Percentiles rank a stretch among this genome's conserved stretches.
Evolutionary conservation across 257 asterid genomes (phyloP).

Genomic region (Rubia yunnanensis): DNA sequence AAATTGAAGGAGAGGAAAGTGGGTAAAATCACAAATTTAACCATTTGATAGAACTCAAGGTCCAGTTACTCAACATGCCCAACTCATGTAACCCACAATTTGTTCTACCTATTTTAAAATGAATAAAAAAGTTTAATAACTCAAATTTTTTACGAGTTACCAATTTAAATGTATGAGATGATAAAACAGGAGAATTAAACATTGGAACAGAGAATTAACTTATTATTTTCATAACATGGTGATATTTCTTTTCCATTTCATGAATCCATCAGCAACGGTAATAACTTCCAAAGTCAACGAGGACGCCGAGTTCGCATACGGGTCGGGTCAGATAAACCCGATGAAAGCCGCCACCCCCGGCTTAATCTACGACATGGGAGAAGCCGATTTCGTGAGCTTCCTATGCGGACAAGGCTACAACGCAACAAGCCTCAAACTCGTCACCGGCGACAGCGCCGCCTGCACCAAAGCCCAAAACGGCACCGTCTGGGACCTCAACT

Average conservation of each 20-base stretch:
- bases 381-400: slow-evolving; percentile 42
- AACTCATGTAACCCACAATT: no score
- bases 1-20: no score
- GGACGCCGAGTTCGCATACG: slow-evolving; percentile 60
- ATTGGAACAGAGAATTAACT: no score
- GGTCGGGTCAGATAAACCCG: slow-evolving; percentile 70
- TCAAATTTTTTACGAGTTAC: no score
- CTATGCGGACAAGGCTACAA: slow-evolving; percentile 74
- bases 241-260: not conserved
- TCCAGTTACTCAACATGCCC: no score
- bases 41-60: no score
- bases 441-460: slow-evolving; percentile 48
- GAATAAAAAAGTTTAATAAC: no score
- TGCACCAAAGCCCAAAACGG: slow-evolving; percentile 27
- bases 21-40: no score
- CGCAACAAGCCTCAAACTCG: slow-evolving; percentile 26
- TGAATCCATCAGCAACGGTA: slow-evolving; percentile 25
- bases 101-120: no score
- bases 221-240: no score
- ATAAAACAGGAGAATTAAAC: no score
- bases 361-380: slow-evolving; percentile 42
- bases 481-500: slow-evolving; percentile 51
- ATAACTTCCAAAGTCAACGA: slow-evolving; percentile 29
- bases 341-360: slow-evolving; percentile 49
- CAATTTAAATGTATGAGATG: no score